phyloP scores from a whole-genome alignment of 2,329 filamentous ascomycete species.

The Fusarium sp. region DNA sequence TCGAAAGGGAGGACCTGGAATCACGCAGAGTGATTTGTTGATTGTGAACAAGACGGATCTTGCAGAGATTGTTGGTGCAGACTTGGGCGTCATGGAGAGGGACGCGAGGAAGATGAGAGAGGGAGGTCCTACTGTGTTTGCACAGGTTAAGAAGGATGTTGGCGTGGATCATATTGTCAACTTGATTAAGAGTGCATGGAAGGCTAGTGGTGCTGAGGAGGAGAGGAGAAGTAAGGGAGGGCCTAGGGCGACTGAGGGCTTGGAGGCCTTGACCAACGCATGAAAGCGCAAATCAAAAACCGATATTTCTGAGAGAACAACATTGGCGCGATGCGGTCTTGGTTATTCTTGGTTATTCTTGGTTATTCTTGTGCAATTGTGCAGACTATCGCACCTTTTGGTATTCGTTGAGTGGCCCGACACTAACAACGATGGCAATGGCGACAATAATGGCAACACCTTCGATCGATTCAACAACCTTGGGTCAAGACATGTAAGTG shows the following conservation, averaged over 20 bases:
- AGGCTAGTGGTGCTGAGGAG: conserved; percentile 82
- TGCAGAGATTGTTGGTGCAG: conserved; percentile 89
- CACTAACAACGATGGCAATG: conserved; percentile 80
- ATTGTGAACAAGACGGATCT: conserved; percentile 98
- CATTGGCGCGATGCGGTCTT: conserved; percentile 79
- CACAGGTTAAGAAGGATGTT: conserved; percentile 93
- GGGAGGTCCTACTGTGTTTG: conserved; percentile 94
- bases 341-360: conserved; percentile 77
- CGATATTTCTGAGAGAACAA: conserved; percentile 77
- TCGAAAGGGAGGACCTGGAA: conserved; percentile 93
- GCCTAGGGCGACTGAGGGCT: conserved; percentile 67
- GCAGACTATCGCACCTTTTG: conserved; percentile 85
- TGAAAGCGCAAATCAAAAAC: conserved; percentile 69
- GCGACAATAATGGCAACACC: conserved; percentile 86
- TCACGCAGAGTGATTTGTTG: conserved; percentile 94
- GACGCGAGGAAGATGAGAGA: conserved; percentile 96
- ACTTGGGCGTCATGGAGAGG: conserved; percentile 92
- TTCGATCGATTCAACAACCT: conserved; percentile 79
- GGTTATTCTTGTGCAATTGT: background rate
- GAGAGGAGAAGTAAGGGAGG: conserved; percentile 66
- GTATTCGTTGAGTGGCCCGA: conserved; percentile 83
- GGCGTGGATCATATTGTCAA: conserved; percentile 89
- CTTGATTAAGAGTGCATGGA: conserved; percentile 92
- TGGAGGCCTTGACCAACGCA: conserved; percentile 58
- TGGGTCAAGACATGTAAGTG: background rate